Base-by-base conservation (phyloP, 768 basidiomycete genomes). In the Tubosaeta brunneosetosa region DNA sequence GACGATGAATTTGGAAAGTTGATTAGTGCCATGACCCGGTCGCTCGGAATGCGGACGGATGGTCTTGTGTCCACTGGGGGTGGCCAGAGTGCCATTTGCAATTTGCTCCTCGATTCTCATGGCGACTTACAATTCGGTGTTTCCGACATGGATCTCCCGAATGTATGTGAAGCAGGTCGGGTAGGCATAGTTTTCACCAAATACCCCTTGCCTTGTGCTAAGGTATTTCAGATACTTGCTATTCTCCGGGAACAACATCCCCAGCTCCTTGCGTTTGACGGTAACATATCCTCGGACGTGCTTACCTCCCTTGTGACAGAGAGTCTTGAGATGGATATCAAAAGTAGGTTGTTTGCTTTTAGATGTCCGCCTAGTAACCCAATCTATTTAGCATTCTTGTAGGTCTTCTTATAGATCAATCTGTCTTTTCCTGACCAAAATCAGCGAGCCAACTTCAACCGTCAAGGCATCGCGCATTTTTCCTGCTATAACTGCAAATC, bases 381-480 rank as follows among this genome's bases (percentile, higher is more conserved):
- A 31, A 22, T 42, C 26, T 36, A 3, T 51, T 17, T 53, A 92
- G 91, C 82, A 13, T 86, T 94, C 65, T 93, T 90, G 88, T 89
- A 64, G 59, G 84, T 72, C 31, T 3, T 3, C 14, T 34, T 29
- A 29, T 29, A 47, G 53, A 25, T 38, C 22, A 25, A 8, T 32
- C 44, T 41, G 42, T 26, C 7, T 31, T 34, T 17, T 42, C 48
- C 61, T 53, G 33, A 59, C 33, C 19, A 26, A 45, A 48, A 54
- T n/a, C 56, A 91, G 89, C 66, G 97, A 99, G 69, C 95, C 97
- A 1, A 98, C 97, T 1, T 97, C 94, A 0, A 77, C 86, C n/a
- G 71, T 78, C 42, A 98, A 98, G 71, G 85, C 89, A 0, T 73
- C 75, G 2, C 72, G 76, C 3, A 83, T 98, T 53, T 64, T 97